phyloP scores from a whole-genome alignment of 805 yeast species.

The Wickerhamiella brachini region DNA sequence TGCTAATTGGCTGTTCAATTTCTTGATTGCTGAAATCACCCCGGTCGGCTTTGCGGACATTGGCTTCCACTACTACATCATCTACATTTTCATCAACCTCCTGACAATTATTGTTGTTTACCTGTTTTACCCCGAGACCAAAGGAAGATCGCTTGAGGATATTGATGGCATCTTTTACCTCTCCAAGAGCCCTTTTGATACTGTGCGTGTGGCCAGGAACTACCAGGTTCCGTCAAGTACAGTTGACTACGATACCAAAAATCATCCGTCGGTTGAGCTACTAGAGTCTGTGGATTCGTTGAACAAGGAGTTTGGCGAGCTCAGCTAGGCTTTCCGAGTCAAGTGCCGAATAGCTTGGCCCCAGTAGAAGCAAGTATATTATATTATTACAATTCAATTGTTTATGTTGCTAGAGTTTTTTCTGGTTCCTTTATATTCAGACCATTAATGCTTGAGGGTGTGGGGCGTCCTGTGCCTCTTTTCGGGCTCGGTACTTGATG shows the following conservation, averaged over 20 bases:
- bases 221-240: constrained; percentile 10
- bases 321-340: too few species aligned
- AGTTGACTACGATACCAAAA: constrained; percentile 4
- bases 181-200: constrained; percentile 11
- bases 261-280: constrained; percentile 3
- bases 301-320: background rate
- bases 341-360: too few species aligned
- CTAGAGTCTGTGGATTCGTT: constrained; percentile 2
- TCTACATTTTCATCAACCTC: constrained; percentile 42
- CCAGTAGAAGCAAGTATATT: background rate
- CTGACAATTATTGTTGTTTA: constrained; percentile 32
- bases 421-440: background rate
- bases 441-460: background rate
- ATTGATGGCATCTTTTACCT: constrained; percentile 25
- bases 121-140: constrained; percentile 46
- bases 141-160: constrained; percentile 46
- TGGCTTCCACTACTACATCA: constrained; percentile 41
- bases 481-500: constrained; percentile 36
- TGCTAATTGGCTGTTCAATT: constrained; percentile 45
- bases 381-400: background rate
- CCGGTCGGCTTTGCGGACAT: constrained; percentile 39
- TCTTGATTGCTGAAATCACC: constrained; percentile 38
- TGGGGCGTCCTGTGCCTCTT: background rate
- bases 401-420: background rate
- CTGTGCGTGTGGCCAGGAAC: constrained; percentile 8